These are phyloP conservation scores for Xylaria intraflava DNA, from an alignment of 495 filamentous ascomycete genomes.

Conservation along the genomic window DNA sequence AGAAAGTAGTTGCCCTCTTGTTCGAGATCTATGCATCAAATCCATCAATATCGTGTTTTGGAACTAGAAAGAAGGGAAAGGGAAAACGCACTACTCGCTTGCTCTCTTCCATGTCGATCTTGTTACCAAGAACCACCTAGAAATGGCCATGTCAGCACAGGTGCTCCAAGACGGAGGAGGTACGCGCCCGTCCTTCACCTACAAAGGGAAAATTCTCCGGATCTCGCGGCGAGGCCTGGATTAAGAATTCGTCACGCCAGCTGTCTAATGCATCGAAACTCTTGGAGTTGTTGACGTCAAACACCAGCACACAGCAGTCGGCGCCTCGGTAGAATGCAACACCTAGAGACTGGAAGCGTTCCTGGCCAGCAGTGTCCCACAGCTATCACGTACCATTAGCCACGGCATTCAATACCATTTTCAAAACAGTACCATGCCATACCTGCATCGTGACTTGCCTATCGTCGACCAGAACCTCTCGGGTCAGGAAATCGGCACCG, in stretches of 20 bases:
- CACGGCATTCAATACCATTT: conserved; percentile 2
- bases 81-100: conserved; percentile 67
- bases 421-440: conserved; percentile 23
- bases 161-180: not conserved
- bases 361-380: conserved; percentile 97
- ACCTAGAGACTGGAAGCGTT: conserved; percentile 94
- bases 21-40: conserved; percentile 61
- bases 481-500: conserved; percentile 96
- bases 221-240: conserved; percentile 93
- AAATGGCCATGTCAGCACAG: not conserved
- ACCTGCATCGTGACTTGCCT: conserved; percentile 98
- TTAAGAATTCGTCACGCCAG: conserved; percentile 97
- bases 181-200: conserved; percentile 25
- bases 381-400: conserved; percentile 54
- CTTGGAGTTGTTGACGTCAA: conserved; percentile 98
- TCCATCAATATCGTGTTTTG: not conserved
- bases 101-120: conserved; percentile 97
- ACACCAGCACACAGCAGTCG: conserved; percentile 97
- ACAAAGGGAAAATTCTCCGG: conserved; percentile 98
- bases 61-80: not conserved
- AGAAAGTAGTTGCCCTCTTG: conserved; percentile 94
- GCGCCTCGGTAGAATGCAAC: conserved; percentile 98
- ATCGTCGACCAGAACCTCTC: conserved; percentile 96
- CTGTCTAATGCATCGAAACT: conserved; percentile 97
- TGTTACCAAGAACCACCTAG: conserved; percentile 92